Conservation (phyloP, 352 stramenopile species). For the Pythium brachiatum region DNA sequence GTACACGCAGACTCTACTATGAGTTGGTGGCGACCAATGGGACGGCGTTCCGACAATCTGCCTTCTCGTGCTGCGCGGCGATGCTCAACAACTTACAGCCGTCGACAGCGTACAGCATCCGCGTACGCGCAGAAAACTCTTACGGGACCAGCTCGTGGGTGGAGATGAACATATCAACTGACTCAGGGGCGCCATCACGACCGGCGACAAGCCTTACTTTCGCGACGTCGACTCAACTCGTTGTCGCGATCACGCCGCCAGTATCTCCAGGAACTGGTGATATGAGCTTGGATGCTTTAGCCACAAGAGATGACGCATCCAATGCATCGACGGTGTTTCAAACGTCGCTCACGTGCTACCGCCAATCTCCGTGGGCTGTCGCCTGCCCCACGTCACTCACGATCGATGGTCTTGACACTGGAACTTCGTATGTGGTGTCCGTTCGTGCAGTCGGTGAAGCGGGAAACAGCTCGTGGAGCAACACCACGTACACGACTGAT, state of each 20-base stretch:
- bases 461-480: slow-evolving; percentile 33
- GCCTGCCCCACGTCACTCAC: slow-evolving; percentile 27
- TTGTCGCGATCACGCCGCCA: slow-evolving; percentile 27
- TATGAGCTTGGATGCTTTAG: slow-evolving; percentile 18
- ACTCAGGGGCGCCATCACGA: slow-evolving; percentile 26
- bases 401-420: slow-evolving; percentile 10
- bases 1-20: slow-evolving; percentile 14
- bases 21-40: slow-evolving; percentile 18
- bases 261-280: slow-evolving; percentile 10
- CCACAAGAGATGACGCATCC: not conserved
- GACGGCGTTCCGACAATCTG: not conserved
- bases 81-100: slow-evolving; percentile 23
- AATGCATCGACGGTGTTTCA: not conserved
- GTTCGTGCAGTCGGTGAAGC: slow-evolving; percentile 29
- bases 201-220: slow-evolving; percentile 25
- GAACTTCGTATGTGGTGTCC: slow-evolving; percentile 24
- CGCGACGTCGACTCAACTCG: slow-evolving; percentile 26
- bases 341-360: slow-evolving; percentile 1
- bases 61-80: slow-evolving; percentile 22
- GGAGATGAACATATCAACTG: slow-evolving; percentile 26
- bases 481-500: slow-evolving; percentile 28
- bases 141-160: slow-evolving; percentile 31
- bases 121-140: slow-evolving; percentile 20
- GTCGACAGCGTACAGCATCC: slow-evolving; percentile 25
- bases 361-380: slow-evolving; percentile 1